These are phyloP conservation scores for Chlamydomonas sphaeroides DNA, from an alignment of 139 green algal species.

Conservation along the genomic window DNA sequence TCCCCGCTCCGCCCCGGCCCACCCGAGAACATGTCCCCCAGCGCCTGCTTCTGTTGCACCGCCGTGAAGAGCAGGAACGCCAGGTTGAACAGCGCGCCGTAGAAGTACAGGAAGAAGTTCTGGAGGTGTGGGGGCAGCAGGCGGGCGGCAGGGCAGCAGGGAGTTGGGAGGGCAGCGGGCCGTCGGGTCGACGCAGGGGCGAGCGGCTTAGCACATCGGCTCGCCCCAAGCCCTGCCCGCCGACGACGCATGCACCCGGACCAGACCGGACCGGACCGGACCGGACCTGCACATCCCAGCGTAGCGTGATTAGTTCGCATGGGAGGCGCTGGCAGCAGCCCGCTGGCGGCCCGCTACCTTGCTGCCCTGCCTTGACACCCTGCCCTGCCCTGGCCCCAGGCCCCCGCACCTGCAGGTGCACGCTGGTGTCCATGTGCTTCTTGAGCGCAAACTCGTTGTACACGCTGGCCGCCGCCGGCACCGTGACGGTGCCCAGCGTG, in stretches of 20 bases:
- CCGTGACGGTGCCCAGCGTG: slow-evolving; percentile 85
- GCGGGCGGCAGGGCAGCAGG: not conserved
- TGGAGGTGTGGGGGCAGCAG: slow-evolving; percentile 45
- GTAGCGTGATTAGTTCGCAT: too few relatives aligned
- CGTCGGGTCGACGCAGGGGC: not conserved
- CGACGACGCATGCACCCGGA: too few relatives aligned
- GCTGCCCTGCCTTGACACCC: too few relatives aligned
- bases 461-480: slow-evolving; percentile 90
- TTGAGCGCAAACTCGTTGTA: slow-evolving; percentile 97
- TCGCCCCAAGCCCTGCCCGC: too few relatives aligned
- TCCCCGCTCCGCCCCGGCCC: too few relatives aligned
- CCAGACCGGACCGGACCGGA: too few relatives aligned
- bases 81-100: slow-evolving; percentile 88
- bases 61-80: slow-evolving; percentile 59
- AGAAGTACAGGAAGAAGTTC: slow-evolving; percentile 99
- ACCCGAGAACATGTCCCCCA: slow-evolving; percentile 68
- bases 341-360: too few relatives aligned
- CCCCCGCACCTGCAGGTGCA: slow-evolving; percentile 83
- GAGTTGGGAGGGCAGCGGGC: not conserved
- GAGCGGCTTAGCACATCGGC: too few relatives aligned
- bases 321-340: too few relatives aligned
- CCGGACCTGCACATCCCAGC: too few relatives aligned
- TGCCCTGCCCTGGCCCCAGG: too few relatives aligned
- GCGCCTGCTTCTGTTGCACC: slow-evolving; percentile 34
- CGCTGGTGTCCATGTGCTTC: slow-evolving; percentile 95